Conservation (phyloP, 345 rosid genomes). For the Moringa oleifera region DNA sequence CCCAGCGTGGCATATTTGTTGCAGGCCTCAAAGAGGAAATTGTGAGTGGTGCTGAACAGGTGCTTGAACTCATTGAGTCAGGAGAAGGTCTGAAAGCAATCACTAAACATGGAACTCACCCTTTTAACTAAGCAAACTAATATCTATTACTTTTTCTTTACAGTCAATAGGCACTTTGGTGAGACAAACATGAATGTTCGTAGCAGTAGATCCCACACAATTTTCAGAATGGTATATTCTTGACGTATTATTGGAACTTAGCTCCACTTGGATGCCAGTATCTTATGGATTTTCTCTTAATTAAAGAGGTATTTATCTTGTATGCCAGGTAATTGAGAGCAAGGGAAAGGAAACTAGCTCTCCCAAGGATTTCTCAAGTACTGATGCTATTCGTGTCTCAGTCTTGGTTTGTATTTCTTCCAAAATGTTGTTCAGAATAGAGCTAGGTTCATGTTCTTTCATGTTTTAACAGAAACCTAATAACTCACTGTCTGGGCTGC, state of each 20-base stretch:
- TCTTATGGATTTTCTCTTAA: background rate
- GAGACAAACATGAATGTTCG: conserved; percentile 95
- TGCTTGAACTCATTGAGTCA: conserved; percentile 64
- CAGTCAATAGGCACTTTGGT: conserved; percentile 89
- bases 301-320: conserved; percentile 10
- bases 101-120: background rate
- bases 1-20: conserved; percentile 83
- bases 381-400: conserved; percentile 81
- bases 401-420: conserved; percentile 54
- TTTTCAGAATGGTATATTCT: conserved; percentile 81
- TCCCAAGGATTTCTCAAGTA: conserved; percentile 27
- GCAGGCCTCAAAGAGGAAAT: conserved; percentile 88
- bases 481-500: background rate
- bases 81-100: conserved; percentile 74
- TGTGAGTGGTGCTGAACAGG: conserved; percentile 77
- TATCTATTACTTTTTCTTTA: conserved; percentile 6
- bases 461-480: background rate
- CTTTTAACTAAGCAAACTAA: conserved; percentile 2
- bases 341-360: conserved; percentile 47
- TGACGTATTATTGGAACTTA: background rate
- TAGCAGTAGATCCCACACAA: conserved; percentile 96
- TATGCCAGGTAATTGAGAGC: conserved; percentile 82
- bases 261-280: background rate
- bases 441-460: background rate
- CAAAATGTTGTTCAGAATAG: background rate